Base-by-base conservation (phyloP, 805 yeast species). In the Zygosaccharomyces gambellarensis region DNA sequence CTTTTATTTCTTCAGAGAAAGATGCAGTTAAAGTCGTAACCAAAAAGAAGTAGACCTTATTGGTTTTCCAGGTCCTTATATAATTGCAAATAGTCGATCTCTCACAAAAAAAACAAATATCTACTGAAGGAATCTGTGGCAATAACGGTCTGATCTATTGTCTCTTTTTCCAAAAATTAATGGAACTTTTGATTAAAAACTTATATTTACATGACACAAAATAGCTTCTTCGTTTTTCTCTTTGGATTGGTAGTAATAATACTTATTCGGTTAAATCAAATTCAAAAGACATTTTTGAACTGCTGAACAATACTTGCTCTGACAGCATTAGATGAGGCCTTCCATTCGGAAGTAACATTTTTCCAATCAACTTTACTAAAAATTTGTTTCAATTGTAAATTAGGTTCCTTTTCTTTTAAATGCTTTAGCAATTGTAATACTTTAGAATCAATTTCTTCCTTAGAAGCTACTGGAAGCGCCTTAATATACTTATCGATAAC, bases 391-490 rank as follows among this genome's bases (percentile, higher is more conserved):
- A 67, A 31, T 45, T 64, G 64, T 41, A 70, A 36, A 43, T 54
- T 43, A 3, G 62, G 61, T 5, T 59, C 58, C 6, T 56, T 49
- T 9, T 53, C 49, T 30, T 57, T 61, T 5, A 68, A 31, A 1
- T 51, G 47, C 1, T 52, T 48, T 29, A 72, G 46, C 5, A 69
- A 47, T 1, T 54, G 57, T 6, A 46, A 29, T 3, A 74, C 71
- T 36, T 64, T 67, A 1, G 48, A 46, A 29, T 71, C 72, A 30
- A 77, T 55, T 43, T 77, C 77, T 41, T 70, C 78, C 31, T 70
- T 71, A 3, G 78, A 65, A 0, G 83, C 75, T 14, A 80, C 75
- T 7, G 81, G 79, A 21, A 82, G 62, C 27, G 64, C 56, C 1
- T 51, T 43, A 41, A 74, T 57, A 44, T 79, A 74, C 12, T 60